phyloP scores from a whole-genome alignment of 257 asterid genomes.

The Perilla frutescens region DNA sequence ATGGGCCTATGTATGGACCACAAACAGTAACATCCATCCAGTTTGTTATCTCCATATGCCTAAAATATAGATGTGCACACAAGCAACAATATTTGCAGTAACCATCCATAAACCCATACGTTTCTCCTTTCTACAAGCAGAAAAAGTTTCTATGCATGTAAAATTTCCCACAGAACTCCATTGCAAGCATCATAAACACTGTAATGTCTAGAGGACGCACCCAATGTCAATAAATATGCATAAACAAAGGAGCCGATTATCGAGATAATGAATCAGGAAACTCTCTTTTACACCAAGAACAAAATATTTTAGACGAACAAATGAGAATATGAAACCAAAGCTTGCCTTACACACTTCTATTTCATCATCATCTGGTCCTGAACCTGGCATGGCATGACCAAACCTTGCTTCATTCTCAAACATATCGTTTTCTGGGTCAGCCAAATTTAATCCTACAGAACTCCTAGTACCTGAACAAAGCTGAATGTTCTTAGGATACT shows the following conservation, averaged over 20 bases:
- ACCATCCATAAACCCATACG: not conserved
- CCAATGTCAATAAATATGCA: not conserved
- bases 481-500: not conserved
- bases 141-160: not conserved
- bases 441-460: constrained; percentile 37
- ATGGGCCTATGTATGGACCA: not conserved
- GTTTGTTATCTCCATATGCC: constrained; percentile 1
- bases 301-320: constrained; percentile 18
- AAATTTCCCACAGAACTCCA: not conserved
- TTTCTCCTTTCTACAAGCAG: constrained; percentile 13
- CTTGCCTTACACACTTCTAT: constrained; percentile 53
- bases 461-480: constrained; percentile 45
- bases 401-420: constrained; percentile 46
- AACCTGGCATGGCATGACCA: constrained; percentile 34
- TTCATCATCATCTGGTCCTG: constrained; percentile 45
- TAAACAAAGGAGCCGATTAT: not conserved
- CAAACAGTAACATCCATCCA: not conserved
- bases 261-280: constrained; percentile 5
- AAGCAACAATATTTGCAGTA: constrained; percentile 1
- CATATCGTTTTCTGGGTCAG: constrained; percentile 41
- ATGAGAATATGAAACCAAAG: constrained; percentile 34
- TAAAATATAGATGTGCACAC: not conserved
- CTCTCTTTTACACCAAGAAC: constrained; percentile 16
- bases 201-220: not conserved
- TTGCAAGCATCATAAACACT: not conserved